These are phyloP conservation scores for Vicia faba DNA, from an alignment of 306 rosid genomes.

Conservation along the genomic window DNA sequence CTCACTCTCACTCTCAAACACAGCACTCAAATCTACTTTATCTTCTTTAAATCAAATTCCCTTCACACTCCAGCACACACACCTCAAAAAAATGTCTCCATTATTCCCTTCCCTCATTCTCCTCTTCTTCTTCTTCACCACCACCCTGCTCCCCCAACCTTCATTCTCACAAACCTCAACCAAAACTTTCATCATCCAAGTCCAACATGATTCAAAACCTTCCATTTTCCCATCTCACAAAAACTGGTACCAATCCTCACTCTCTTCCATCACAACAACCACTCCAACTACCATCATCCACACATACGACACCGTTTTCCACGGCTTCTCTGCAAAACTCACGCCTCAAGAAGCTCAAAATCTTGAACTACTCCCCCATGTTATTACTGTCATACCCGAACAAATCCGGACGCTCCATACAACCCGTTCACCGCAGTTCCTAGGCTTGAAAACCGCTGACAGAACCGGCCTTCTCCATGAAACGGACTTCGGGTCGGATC, in stretches of 20 bases:
- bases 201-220: conserved; percentile 65
- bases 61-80: background rate
- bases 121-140: conserved; percentile 4
- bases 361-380: conserved; percentile 52
- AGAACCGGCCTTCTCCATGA: conserved; percentile 73
- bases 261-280: conserved; percentile 46
- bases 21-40: conserved; percentile 6
- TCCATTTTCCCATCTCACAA: conserved; percentile 76
- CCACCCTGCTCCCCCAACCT: conserved; percentile 13
- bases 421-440: conserved; percentile 86
- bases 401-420: conserved; percentile 70
- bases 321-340: conserved; percentile 81
- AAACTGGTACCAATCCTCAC: conserved; percentile 77
- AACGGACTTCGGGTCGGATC: conserved; percentile 88
- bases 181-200: conserved; percentile 62
- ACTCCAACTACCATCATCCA: conserved; percentile 40
- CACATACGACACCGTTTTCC: conserved; percentile 70
- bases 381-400: conserved; percentile 68
- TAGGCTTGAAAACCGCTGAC: conserved; percentile 70
- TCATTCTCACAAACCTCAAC: conserved; percentile 38
- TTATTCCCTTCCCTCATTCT: conserved; percentile 30
- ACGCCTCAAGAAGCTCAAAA: conserved; percentile 50
- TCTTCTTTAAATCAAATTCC: conserved; percentile 47
- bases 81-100: conserved; percentile 44
- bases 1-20: background rate